A percentile compares a stretch with the other conserved stretches of the same genome.
These are phyloP conservation scores for Pseudonitzschia multistriata DNA, from an alignment of 108 stramenopile species.

Conservation along the genomic window DNA sequence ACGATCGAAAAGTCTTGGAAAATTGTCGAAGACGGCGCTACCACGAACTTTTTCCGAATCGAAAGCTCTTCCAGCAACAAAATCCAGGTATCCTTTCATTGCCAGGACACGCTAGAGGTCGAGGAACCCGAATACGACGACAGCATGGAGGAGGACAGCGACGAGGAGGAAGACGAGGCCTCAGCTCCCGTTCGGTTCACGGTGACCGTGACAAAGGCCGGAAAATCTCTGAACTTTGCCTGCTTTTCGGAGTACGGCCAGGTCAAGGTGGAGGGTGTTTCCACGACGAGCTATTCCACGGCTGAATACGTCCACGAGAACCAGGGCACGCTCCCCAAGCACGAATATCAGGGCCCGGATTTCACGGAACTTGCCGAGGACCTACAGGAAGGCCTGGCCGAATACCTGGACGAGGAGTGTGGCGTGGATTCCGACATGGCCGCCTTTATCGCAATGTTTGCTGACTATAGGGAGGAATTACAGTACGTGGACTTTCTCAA, in stretches of 20 bases:
- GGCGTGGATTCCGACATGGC: slow-evolving; percentile 64
- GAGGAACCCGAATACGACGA: background rate
- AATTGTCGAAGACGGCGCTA: slow-evolving; percentile 46
- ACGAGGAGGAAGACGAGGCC: slow-evolving; percentile 41
- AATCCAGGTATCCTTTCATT: slow-evolving; percentile 73
- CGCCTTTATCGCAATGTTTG: slow-evolving; percentile 71
- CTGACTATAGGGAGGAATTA: slow-evolving; percentile 71
- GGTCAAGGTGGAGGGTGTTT: slow-evolving; percentile 52
- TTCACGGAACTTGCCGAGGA: slow-evolving; percentile 74
- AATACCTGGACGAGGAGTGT: slow-evolving; percentile 56
- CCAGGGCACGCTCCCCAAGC: slow-evolving; percentile 23
- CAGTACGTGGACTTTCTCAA: slow-evolving; percentile 52
- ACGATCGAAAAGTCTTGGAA: slow-evolving; percentile 42
- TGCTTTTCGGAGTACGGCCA: slow-evolving; percentile 49
- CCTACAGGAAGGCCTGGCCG: slow-evolving; percentile 58
- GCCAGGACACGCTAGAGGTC: slow-evolving; percentile 70
- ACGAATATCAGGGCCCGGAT: slow-evolving; percentile 74
- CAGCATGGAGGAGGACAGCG: slow-evolving; percentile 20
- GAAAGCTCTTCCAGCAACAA: slow-evolving; percentile 33
- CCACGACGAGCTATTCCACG: slow-evolving; percentile 19
- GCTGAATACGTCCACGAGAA: slow-evolving; percentile 31
- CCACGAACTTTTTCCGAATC: slow-evolving; percentile 26
- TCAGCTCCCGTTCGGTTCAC: slow-evolving; percentile 56
- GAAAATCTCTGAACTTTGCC: slow-evolving; percentile 60
- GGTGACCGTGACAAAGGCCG: slow-evolving; percentile 70